Evolutionary conservation across 768 basidiomycete genomes (phyloP), one percentile per base, ranked within the genome.

Genomic region (Macrolepiota fuliginosa): DNA sequence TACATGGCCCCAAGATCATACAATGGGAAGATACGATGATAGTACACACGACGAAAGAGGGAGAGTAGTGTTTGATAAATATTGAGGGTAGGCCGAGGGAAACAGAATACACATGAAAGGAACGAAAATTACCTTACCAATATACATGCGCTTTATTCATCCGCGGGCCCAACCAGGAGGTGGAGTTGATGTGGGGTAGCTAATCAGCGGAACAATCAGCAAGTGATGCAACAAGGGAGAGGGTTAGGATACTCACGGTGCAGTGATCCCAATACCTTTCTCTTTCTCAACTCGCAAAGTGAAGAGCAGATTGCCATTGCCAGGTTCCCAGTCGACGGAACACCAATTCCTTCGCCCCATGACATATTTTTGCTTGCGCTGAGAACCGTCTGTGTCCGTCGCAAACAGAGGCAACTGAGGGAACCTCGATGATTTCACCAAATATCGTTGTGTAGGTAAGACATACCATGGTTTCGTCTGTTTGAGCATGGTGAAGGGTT

Each of bases 301-400:
- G 64, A 92, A 98, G 7, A 83, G 74, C 65, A 98, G 67, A 4
- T 90, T 88, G 0, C 88, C 88, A 4, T 82, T 81, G 1, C 67
- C 55, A 13, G 71, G 67, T 47, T 91, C 83, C 77, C 83, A 88
- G 35, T 80, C 74, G 7, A 92, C 85, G 39, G 81, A 80, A 68
- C 91, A 90, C 88, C 93, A 98, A 72, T 98, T 98, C 39, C 96
- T 83, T 58, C 85, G 78, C 1, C 92, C 93, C 88, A 95, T 95
- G 61, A 97, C 87, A 67, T 82, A 88, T 68, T 87, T 91, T 58
- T 87, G 85, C 71, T 92, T 92, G 39, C 90, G 83, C n/a, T 79
- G 62, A 32, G 81, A 77, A 0, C 94, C 96, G 65, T 92, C 85
- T 1, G 95, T 84, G 45, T 96, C 94, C 12, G 77, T 79, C 9